Base-by-base conservation (phyloP, 163 green algal genomes). In the Scenedesmus sp. region DNA sequence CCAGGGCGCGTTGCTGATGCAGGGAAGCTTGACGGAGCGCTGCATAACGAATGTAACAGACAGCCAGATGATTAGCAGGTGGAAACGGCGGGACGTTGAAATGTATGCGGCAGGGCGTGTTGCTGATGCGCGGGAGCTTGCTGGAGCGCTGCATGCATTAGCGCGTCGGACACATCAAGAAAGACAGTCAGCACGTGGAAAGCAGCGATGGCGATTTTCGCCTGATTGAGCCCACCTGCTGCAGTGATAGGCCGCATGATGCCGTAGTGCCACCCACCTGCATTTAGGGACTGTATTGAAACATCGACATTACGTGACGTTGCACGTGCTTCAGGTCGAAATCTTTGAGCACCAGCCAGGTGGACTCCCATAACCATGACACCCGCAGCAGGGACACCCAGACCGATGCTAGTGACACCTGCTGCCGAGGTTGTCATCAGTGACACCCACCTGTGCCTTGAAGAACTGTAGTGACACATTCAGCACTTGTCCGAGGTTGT, bases 41-140 rank as follows among this genome's bases (percentile, higher is more conserved):
- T 46, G 34, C 34, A 46, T 46, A 46, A 18, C 12, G 66, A 13
- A 76, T 34, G 66, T 12, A 73, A 18, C 18, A 73, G 20, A 73
- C 64, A 15, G 4, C 20, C 9, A n/a, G 64, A 20, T 20, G 3
- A 20, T 5, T 12, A 76, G n/a, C 2, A 34, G 7, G 66, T 76
- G 18, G 66, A 26, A 7, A 3, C 34, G 15, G 70, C 70, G 46
- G 93, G 34, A 46, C 34, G 34, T 46, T 46, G 34, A 46, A 46
- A 46, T 97, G 92, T 60, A 92, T 91, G 59, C 97, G 92, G 94
- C 95, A 99, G 13, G 94, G 82, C 46, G 98, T 94, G 67, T 94
- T 95, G 93, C 97, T 98, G 92, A 91, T 93, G 55, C 86, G 91
- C 10, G 96, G 95, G 34, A 98, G 87, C 66, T 92, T 90, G 55